These are phyloP conservation scores for Suillus sp. DNA, from an alignment of 768 basidiomycete genomes.

Conservation along the genomic window DNA sequence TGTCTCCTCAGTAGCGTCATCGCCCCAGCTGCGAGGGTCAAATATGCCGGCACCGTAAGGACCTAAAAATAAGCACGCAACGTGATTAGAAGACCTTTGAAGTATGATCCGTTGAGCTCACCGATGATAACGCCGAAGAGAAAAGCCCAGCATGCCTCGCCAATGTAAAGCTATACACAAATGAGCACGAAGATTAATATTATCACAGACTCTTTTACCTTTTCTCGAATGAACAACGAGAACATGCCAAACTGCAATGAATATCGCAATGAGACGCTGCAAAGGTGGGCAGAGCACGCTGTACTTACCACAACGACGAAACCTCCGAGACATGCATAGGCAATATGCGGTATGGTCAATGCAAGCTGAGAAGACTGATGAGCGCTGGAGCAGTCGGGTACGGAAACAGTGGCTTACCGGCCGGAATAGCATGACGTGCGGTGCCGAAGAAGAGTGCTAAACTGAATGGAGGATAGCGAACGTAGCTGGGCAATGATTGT, in stretches of 20 bases:
- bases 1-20: conserved; percentile 40
- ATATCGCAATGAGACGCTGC: neutral
- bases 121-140: conserved; percentile 90
- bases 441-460: neutral
- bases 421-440: conserved; percentile 48
- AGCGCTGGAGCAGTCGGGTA: neutral
- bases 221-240: conserved; percentile 87
- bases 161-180: conserved; percentile 74
- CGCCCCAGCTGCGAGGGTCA: conserved; percentile 78
- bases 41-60: conserved; percentile 84
- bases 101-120: conserved; percentile 32
- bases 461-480: conserved; percentile 5
- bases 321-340: conserved; percentile 77
- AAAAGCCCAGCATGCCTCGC: conserved; percentile 96
- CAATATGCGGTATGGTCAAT: conserved; percentile 69
- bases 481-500: neutral
- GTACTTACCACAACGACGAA: conserved; percentile 74
- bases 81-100: conserved; percentile 4
- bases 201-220: conserved; percentile 42
- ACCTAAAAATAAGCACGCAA: conserved; percentile 43
- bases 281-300: neutral
- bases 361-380: conserved; percentile 32
- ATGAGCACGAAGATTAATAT: neutral
- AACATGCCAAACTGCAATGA: conserved; percentile 88
- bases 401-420: conserved; percentile 41